These are phyloP conservation scores for Picea mariana DNA, from an alignment of 83 land plant species.

Conservation along the genomic window DNA sequence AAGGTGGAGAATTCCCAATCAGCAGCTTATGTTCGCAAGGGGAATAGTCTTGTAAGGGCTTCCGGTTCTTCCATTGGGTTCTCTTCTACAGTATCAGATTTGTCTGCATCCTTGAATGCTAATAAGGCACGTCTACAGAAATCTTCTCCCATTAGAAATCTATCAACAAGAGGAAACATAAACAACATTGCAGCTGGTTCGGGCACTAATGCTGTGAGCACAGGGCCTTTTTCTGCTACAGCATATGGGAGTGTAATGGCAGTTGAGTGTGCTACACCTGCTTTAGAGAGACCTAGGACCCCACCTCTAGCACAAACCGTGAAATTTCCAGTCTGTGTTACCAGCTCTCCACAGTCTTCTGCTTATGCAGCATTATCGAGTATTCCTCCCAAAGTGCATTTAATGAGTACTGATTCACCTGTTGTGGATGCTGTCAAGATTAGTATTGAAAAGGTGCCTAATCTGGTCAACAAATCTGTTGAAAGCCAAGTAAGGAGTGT, in stretches of 20 bases:
- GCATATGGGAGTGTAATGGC: background rate
- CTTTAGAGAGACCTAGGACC: conserved; percentile 31
- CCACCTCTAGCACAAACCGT: conserved; percentile 19
- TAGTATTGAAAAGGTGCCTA: background rate
- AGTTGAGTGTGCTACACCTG: background rate
- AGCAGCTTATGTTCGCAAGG: conserved; percentile 79
- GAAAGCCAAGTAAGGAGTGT: background rate
- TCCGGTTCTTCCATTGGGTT: conserved; percentile 26
- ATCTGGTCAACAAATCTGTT: background rate
- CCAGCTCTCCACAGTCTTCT: background rate
- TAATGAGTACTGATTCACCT: background rate
- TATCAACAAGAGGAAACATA: conserved; percentile 2
- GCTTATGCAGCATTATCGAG: background rate
- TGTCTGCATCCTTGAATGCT: background rate
- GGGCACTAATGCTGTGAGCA: conserved; percentile 10
- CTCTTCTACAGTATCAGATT: conserved; percentile 1
- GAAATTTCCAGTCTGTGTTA: conserved; percentile 10
- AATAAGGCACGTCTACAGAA: conserved; percentile 7
- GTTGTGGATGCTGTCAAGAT: background rate
- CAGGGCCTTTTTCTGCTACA: background rate
- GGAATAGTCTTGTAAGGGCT: conserved; percentile 79
- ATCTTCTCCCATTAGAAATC: background rate
- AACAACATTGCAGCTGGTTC: background rate
- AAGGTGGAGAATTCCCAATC: conserved; percentile 17
- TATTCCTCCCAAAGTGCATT: background rate